phyloP scores from a whole-genome alignment of 2,329 filamentous ascomycete species.

The Nannizzia gypsea region DNA sequence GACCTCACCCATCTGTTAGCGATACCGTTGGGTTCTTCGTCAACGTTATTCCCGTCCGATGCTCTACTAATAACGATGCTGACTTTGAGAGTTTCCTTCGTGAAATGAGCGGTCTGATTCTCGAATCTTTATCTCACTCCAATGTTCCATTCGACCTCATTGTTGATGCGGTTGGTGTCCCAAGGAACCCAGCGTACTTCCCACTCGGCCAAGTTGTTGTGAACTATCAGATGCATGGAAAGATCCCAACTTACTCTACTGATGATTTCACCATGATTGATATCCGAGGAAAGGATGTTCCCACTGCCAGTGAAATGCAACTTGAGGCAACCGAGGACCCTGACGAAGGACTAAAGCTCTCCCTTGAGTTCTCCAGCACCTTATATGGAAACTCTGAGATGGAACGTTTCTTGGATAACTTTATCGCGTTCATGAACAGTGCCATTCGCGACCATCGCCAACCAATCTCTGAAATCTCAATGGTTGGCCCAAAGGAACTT shows the following conservation, averaged over 20 bases:
- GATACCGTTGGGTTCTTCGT: slow-evolving; percentile 17
- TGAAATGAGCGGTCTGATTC: slow-evolving; percentile 6
- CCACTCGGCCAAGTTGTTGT: slow-evolving; percentile 15
- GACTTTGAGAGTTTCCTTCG: slow-evolving; percentile 8
- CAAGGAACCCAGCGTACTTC: slow-evolving; percentile 11
- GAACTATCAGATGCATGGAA: slow-evolving; percentile 17
- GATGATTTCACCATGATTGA: slow-evolving; percentile 17
- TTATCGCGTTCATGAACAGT: slow-evolving; percentile 17
- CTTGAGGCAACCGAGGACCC: slow-evolving; percentile 18
- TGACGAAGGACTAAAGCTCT: slow-evolving; percentile 15
- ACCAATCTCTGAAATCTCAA: slow-evolving; percentile 16
- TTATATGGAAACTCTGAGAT: slow-evolving; percentile 17
- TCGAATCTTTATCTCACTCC: slow-evolving; percentile 14
- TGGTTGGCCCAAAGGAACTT: slow-evolving; percentile 18
- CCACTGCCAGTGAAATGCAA: slow-evolving; percentile 17
- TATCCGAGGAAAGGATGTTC: slow-evolving; percentile 16
- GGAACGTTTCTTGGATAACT: slow-evolving; percentile 21
- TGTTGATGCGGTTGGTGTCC: slow-evolving; percentile 12
- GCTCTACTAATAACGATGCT: slow-evolving; percentile 5
- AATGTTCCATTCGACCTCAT: slow-evolving; percentile 14
- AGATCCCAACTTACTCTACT: slow-evolving; percentile 16
- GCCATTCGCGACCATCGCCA: slow-evolving; percentile 19
- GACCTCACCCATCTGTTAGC: slow-evolving; percentile 17
- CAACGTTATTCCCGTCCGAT: slow-evolving; percentile 18
- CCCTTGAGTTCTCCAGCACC: slow-evolving; percentile 16